phyloP scores from a whole-genome alignment of 2,329 filamentous ascomycete genomes.

The Cladophialophora yegresii region DNA sequence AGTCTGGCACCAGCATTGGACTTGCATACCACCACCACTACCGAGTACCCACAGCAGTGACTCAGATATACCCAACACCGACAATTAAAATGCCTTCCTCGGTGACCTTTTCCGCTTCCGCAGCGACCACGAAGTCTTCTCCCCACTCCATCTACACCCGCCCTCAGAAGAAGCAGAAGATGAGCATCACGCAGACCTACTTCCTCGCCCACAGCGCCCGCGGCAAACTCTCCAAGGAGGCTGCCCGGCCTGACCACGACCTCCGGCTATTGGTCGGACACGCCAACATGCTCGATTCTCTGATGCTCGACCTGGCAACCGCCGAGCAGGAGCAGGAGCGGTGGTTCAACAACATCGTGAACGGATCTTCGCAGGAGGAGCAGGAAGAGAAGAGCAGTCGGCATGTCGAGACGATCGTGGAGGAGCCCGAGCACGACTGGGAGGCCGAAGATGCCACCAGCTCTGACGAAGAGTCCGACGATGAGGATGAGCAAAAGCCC shows the following conservation, averaged over 20 bases:
- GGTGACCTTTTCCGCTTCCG: constrained; percentile 34
- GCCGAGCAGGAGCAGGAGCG: constrained; percentile 94
- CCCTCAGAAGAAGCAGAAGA: constrained; percentile 64
- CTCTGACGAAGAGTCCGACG: constrained; percentile 59
- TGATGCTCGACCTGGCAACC: constrained; percentile 89
- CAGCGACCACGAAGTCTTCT: constrained; percentile 30
- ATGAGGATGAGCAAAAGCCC: constrained; percentile 56
- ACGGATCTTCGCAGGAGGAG: constrained; percentile 70
- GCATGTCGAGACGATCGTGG: constrained; percentile 71
- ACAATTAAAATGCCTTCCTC: constrained; percentile 37
- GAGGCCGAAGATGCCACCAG: constrained; percentile 63
- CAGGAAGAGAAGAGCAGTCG: constrained; percentile 72
- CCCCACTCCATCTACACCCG: constrained; percentile 35
- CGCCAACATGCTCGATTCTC: constrained; percentile 92
- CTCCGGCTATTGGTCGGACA: constrained; percentile 94
- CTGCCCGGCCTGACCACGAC: constrained; percentile 87
- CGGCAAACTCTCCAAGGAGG: constrained; percentile 92
- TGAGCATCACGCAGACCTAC: constrained; percentile 98
- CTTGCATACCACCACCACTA: neutral
- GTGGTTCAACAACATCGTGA: constrained; percentile 97
- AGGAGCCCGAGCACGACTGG: constrained; percentile 72
- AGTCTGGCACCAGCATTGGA: constrained; percentile 7
- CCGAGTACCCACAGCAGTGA: constrained; percentile 24
- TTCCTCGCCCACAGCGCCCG: constrained; percentile 95
- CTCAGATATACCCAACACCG: constrained; percentile 23